These are phyloP conservation scores for Ganoderma lucidum DNA, from an alignment of 1,284 basidiomycete genomes.

Conservation along the genomic window DNA sequence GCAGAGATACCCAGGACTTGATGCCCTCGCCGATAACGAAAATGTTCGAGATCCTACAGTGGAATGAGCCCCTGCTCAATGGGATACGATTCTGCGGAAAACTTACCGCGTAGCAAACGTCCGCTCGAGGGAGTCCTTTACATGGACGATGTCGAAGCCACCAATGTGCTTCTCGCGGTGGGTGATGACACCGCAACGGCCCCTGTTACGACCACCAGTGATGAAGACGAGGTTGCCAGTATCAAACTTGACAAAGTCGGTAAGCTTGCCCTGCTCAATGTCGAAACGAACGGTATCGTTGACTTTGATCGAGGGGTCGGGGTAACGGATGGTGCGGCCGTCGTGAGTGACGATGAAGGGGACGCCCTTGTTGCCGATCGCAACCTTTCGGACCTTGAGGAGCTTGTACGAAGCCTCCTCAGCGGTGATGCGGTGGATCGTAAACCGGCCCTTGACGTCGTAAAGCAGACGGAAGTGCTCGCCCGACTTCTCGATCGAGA, in stretches of 20 bases:
- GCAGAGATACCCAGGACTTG: conserved; percentile 98
- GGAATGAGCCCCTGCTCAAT: background rate
- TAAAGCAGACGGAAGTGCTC: conserved; percentile 99
- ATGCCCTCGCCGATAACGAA: conserved; percentile 96
- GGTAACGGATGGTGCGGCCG: conserved; percentile 99
- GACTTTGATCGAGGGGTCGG: conserved; percentile 94
- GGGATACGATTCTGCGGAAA: background rate
- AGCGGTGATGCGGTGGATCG: conserved; percentile 98
- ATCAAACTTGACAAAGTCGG: conserved; percentile 95
- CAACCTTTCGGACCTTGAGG: conserved; percentile 93
- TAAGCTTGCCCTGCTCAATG: conserved; percentile 94
- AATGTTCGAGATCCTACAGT: conserved; percentile 89
- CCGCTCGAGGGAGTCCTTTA: conserved; percentile 95
- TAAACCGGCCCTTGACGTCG: conserved; percentile 99
- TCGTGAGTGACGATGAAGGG: conserved; percentile 99
- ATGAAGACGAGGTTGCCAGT: conserved; percentile 98
- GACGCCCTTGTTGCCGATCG: conserved; percentile 93
- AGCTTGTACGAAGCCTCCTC: conserved; percentile 99
- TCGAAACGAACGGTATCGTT: conserved; percentile 99
- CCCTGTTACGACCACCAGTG: conserved; percentile 99
- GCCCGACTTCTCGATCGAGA: conserved; percentile 97
- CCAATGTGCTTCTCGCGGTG: conserved; percentile 98
- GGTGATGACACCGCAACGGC: conserved; percentile 94
- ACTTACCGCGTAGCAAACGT: conserved; percentile 95
- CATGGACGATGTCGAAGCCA: conserved; percentile 98